Percentiles rank a stretch among this genome's conserved stretches.
phyloP scores from a whole-genome alignment of 2,329 filamentous ascomycete species.

The Xylaria sp. region DNA sequence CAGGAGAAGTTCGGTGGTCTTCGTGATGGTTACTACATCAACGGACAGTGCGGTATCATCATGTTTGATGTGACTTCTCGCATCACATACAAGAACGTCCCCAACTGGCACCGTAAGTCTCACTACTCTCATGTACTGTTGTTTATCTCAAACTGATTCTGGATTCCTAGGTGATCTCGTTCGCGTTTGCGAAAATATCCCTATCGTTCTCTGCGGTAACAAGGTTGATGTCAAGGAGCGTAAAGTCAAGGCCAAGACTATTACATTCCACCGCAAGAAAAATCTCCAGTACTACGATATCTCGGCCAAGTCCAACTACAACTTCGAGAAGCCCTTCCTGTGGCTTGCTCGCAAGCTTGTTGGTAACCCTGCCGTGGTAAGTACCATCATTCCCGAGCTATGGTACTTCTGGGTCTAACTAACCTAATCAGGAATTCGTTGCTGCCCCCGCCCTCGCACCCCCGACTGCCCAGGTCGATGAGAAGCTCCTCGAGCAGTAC shows the following conservation, averaged over 20 bases:
- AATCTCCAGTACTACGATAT: conserved; percentile 99
- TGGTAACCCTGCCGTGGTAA: conserved; percentile 86
- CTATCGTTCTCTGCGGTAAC: conserved; percentile 98
- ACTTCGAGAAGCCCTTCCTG: conserved; percentile 99
- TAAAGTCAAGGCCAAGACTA: conserved; percentile 99
- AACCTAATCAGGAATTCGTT: conserved; percentile 81
- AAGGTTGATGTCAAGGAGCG: conserved; percentile 99
- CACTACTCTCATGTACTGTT: conserved; percentile 15
- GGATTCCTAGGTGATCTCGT: conserved; percentile 83
- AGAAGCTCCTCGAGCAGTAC: conserved; percentile 83
- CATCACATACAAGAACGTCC: conserved; percentile 99
- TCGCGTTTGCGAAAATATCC: conserved; percentile 99
- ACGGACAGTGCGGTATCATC: conserved; percentile 99
- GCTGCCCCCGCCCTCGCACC: conserved; percentile 94
- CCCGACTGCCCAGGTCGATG: conserved; percentile 90
- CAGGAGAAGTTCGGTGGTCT: conserved; percentile 99
- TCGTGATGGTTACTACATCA: conserved; percentile 99
- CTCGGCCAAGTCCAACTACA: conserved; percentile 99
- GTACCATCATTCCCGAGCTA: conserved; percentile 46
- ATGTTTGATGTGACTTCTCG: conserved; percentile 99
- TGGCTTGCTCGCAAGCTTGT: conserved; percentile 99
- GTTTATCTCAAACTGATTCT: conserved; percentile 33
- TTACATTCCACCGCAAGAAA: conserved; percentile 99
- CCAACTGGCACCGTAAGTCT: conserved; percentile 98
- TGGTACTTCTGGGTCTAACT: conserved; percentile 45